These are phyloP conservation scores for Amaranthus cruentus DNA, from an alignment of 148 eudicot species.

Conservation along the genomic window DNA sequence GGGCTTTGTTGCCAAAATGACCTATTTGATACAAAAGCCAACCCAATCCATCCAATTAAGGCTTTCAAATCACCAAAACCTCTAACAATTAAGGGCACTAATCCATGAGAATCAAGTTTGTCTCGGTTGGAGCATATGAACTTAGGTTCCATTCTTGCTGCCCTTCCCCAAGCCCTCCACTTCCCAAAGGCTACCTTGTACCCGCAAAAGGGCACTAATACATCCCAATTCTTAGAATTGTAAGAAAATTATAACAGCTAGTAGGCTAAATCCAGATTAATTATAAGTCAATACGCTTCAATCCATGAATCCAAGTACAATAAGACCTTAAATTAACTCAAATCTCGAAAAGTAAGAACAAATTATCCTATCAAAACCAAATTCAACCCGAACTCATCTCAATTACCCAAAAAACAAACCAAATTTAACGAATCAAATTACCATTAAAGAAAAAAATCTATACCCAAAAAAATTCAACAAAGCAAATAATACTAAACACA, in stretches of 20 bases:
- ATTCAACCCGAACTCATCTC: neutral
- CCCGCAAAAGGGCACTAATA: neutral
- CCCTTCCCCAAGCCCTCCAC: neutral
- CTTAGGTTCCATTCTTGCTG: too few relatives aligned
- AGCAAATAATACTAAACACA: neutral
- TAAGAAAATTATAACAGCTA: too few relatives aligned
- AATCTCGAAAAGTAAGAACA: too few relatives aligned
- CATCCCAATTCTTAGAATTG: too few relatives aligned
- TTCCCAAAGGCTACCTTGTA: neutral
- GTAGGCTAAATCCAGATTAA: too few relatives aligned
- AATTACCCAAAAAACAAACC: neutral
- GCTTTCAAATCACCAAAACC: neutral
- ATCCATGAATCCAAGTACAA: too few relatives aligned
- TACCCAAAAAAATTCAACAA: neutral
- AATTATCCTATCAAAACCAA: neutral
- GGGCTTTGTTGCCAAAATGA: neutral
- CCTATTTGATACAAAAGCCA: neutral
- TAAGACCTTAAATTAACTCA: too few relatives aligned
- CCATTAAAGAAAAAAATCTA: neutral
- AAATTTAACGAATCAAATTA: neutral
- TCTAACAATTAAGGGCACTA: constrained; percentile 3
- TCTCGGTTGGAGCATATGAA: too few relatives aligned
- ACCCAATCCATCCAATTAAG: constrained; percentile 2
- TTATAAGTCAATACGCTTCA: too few relatives aligned
- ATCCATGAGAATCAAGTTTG: too few relatives aligned